Conservation (phyloP, 106 monocot genomes). For the Amphibolis antarctica region DNA sequence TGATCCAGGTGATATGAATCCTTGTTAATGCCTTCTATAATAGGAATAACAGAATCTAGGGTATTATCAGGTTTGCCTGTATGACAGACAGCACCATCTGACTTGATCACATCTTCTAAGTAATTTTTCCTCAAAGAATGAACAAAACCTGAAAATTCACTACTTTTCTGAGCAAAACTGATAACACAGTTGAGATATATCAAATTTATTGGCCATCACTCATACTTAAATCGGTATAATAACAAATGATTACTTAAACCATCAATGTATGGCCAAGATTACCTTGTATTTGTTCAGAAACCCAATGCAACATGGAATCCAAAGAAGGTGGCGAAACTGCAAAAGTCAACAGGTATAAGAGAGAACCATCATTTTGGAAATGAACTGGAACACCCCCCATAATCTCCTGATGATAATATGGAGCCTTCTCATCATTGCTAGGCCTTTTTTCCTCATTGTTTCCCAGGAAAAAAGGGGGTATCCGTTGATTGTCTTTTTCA, state of each 20-base stretch:
- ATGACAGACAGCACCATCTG: not conserved
- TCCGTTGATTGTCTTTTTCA: slow-evolving; percentile 13
- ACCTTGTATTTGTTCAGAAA: slow-evolving; percentile 12
- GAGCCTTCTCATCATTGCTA: slow-evolving; percentile 8
- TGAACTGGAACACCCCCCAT: slow-evolving; percentile 52
- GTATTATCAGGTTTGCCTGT: not conserved
- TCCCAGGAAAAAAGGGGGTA: slow-evolving; percentile 38
- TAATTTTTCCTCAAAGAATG: not conserved
- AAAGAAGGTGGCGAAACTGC: slow-evolving; percentile 51
- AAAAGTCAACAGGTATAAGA: slow-evolving; percentile 64
- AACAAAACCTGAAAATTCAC: not conserved
- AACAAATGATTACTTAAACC: not conserved
- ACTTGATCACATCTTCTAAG: not conserved
- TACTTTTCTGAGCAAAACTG: not conserved
- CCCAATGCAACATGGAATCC: slow-evolving; percentile 46
- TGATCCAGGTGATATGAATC: not conserved
- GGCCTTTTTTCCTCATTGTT: slow-evolving; percentile 9
- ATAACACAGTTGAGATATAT: not conserved
- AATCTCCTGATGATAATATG: slow-evolving; percentile 14
- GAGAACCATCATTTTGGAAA: slow-evolving; percentile 92
- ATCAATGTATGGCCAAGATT: not conserved
- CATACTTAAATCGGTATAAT: too few species aligned
- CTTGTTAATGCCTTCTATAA: not conserved
- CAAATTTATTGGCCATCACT: too few species aligned
- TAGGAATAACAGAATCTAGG: not conserved